These are phyloP conservation scores for Tricholoma sp. DNA, from an alignment of 768 basidiomycete species.

Conservation along the genomic window DNA sequence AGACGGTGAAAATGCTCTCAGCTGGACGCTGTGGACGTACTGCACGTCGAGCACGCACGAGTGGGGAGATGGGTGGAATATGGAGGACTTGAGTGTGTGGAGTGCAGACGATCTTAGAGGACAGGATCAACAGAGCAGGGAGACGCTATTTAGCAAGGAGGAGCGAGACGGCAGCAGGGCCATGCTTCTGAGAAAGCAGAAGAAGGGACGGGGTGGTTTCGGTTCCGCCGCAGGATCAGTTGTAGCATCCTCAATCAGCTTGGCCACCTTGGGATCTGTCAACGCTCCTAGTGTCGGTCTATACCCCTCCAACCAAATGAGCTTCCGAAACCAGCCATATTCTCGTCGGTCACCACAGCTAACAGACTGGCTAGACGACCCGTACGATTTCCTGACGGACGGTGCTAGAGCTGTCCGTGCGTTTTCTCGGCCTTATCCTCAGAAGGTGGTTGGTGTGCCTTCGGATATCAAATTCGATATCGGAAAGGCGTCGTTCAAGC, in stretches of 20 bases:
- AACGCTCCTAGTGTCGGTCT: slow-evolving; percentile 6
- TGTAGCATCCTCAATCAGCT: slow-evolving; percentile 20
- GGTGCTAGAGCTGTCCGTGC: slow-evolving; percentile 84
- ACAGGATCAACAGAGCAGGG: slow-evolving; percentile 13
- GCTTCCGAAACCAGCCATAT: slow-evolving; percentile 4
- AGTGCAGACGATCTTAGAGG: slow-evolving; percentile 60
- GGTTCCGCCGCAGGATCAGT: slow-evolving; percentile 5
- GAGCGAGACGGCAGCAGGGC: slow-evolving; percentile 33
- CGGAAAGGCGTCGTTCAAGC: slow-evolving; percentile 59
- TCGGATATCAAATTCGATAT: slow-evolving; percentile 73
- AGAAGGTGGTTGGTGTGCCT: slow-evolving; percentile 66
- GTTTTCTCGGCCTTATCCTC: slow-evolving; percentile 81
- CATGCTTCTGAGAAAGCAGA: slow-evolving; percentile 28
- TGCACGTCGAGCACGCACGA: slow-evolving; percentile 75
- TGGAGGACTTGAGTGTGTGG: slow-evolving; percentile 93
- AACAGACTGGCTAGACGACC: slow-evolving; percentile 38
- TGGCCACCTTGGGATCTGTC: slow-evolving; percentile 16
- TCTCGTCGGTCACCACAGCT: slow-evolving; percentile 13
- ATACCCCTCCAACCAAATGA: slow-evolving; percentile 1
- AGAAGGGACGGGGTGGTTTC: slow-evolving; percentile 10
- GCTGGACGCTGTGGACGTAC: slow-evolving; percentile 88
- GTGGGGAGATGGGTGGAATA: slow-evolving; percentile 97
- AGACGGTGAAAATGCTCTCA: slow-evolving; percentile 73
- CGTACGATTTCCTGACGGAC: slow-evolving; percentile 73
- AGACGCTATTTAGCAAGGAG: slow-evolving; percentile 14